Evolutionary conservation across 208 protist species (phyloP), one percentile per base, ranked within the genome.

Genomic region (Leishmania guyanensis): DNA sequence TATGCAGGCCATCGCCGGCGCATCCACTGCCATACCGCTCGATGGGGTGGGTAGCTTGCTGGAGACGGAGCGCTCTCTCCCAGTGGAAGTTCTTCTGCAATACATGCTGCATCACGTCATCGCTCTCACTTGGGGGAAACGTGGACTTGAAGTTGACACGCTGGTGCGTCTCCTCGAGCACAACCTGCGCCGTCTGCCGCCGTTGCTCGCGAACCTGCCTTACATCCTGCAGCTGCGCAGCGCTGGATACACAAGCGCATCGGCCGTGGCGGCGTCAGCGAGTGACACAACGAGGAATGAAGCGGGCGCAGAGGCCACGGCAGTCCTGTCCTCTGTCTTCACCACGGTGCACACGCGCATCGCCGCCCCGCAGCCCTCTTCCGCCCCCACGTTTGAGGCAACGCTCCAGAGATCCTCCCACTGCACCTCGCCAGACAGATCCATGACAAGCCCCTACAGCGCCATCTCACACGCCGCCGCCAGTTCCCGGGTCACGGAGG

Each of bases 81-180:
- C 93, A 14, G 80, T 91, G 46, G 86, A 92, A 70, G 89, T 89
- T 36, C 83, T 97, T 29, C 86, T 97, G 75, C 91, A 94, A 80
- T 89, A 95, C 81, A 86, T 91, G 3, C 78, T 95, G 66, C 93
- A 97, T 77, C 91, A 94, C 79, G 48, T 92, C 12, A 85, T 97
- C 53, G 90, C 84, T 14, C 75, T 95, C 65, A 88, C 87, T 53
- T 97, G 93, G 93, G 91, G 91, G 5, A 86, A 79, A n/a, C 69
- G 84, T 64, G 88, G 91, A 0, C 80, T 92, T 8, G 90, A 91
- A 58, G 83, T 93, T 53, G 94, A 95, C 33, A 89, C 84, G 70
- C 80, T 95, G 33, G 66, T 94, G 58, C 88, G 89, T 0, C 81
- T 91, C 65, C 83, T 96, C n/a, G 94, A 97, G 84, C 87, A 91